Base-by-base conservation (phyloP, 2,329 filamentous ascomycete species). In the Emericellopsis cladophorae region DNA sequence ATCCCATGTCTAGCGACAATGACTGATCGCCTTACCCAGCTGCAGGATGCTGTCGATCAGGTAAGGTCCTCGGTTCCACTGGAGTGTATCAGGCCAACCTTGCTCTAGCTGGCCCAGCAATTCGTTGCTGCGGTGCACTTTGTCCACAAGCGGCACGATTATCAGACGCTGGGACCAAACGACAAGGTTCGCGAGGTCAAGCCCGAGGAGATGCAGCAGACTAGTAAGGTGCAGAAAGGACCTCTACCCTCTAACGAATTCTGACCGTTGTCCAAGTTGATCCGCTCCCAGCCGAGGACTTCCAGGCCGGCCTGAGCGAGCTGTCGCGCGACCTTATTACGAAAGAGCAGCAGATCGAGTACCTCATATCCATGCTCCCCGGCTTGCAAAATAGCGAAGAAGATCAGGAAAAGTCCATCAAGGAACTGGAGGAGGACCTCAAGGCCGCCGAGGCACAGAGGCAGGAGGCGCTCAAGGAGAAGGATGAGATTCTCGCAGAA, bases 1-100 rank as follows among this genome's bases (percentile, higher is more conserved):
- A 9, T 7, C 26, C 12, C 26, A 12, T 29, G 26, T 3, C 12
- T 12, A 29, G 26, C 12, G 26, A 26, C 34, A 21, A 87, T 87
- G 79, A 73, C 74, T 23, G 86, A 93, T 56, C 71, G 81, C 46
- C 70, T 93, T 43, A 90, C 86, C 1, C 85, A 92, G 59, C 69
- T 92, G 43, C 86, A 93, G 61, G 84, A 92, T 65, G 81, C 84
- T 59, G 76, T 90, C 45, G 85, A 92, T 54, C 79, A 88, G 71
- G 84, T 85, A 64, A 29, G 60, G 22, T 18, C 9, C 18, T 24
- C 2, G n/a, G 9, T 10, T 16, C 7, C 16, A 10, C 22, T 23
- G 4, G 7, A 22, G 16, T 18, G 15, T 32, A 16, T 16, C 40
- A 39, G 37, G 44, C 35, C 40, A 38, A 16, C 12, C 31, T 31